Evolutionary conservation across 108 stramenopile genomes (phyloP), one percentile per base, ranked within the genome.

Genomic region (Hondaea fermentalgiana): DNA sequence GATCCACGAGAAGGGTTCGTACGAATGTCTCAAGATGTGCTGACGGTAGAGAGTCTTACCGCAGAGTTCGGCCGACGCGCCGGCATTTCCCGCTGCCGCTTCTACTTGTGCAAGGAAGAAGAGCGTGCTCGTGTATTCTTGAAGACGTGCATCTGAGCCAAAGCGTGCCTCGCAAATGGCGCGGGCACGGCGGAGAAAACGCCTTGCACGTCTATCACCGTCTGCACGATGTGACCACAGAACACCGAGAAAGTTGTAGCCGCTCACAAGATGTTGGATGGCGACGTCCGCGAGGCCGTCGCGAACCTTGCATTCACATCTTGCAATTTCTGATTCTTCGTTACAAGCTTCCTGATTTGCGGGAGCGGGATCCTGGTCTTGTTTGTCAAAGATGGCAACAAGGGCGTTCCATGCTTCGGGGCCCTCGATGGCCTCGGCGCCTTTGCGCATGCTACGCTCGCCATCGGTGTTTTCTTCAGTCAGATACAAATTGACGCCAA

Each of bases 91-190:
- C n/a, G n/a, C 25, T 6, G 49, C 4, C 10, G 76, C 51, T 3
- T 83, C 45, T 8, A 83, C 76, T 4, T 83, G 76, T 8, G 76
- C 76, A 12, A 83, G 76, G 51, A 83, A 83, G 76, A 83, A 83
- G 3, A 83, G 76, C 25, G 76, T 83, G 76, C 51, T 83, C 12
- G 76, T 83, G 51, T 83, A 53, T 28, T 83, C 76, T 23, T 3
- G 76, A 53, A 53, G 49, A 6, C 51, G 3, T 8, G n/a, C 51
- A 6, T 53, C 76, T 12, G 49, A 16, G 45, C 51, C 76, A 12
- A 53, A 47, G 23, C 51, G 49, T 6, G n/a, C 51, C 25, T 83
- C 51, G n/a, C 43, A 47, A 83, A 83, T 43, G 16, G 45, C 49
- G 51, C 76, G 76, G 0, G 76, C 76, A 0, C 76, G 45, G 10